phyloP scores from a whole-genome alignment of 495 filamentous ascomycete genomes.

The Xylaria telfairii region DNA sequence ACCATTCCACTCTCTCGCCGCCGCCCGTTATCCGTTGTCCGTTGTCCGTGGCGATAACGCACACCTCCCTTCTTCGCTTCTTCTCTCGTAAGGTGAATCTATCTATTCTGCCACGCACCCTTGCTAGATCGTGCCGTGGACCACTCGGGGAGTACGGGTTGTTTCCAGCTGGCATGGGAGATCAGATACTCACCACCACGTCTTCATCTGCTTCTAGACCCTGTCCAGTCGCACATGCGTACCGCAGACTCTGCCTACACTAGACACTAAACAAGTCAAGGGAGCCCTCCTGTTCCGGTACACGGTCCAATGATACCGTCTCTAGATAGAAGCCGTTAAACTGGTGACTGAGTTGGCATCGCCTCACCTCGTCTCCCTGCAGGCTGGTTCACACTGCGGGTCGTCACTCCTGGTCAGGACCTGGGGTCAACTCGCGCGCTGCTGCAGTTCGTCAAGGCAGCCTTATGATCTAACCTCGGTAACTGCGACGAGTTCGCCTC shows the following conservation, averaged over 20 bases:
- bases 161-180: conserved; percentile 26
- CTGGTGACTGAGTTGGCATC: conserved; percentile 15
- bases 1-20: neutral
- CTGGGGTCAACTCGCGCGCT: neutral
- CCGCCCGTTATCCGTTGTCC: neutral
- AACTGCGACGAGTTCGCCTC: conserved; percentile 23
- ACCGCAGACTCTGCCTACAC: neutral
- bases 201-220: conserved; percentile 22
- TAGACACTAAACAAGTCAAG: neutral
- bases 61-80: neutral
- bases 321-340: neutral
- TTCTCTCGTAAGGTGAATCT: conserved; percentile 18
- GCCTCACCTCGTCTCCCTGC: conserved; percentile 12
- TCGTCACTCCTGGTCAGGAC: conserved; percentile 1
- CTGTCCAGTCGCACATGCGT: conserved; percentile 10
- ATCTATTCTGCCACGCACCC: conserved; percentile 28
- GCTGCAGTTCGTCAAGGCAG: conserved; percentile 29
- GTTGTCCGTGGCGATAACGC: neutral
- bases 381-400: conserved; percentile 13
- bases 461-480: conserved; percentile 36
- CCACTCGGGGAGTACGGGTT: conserved; percentile 37
- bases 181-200: conserved; percentile 32
- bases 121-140: conserved; percentile 29
- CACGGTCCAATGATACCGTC: conserved; percentile 1
- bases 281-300: neutral